Evolutionary conservation across 306 rosid species (phyloP), one percentile per base, ranked within the genome.

Genomic region (Abrus pulchellus): DNA sequence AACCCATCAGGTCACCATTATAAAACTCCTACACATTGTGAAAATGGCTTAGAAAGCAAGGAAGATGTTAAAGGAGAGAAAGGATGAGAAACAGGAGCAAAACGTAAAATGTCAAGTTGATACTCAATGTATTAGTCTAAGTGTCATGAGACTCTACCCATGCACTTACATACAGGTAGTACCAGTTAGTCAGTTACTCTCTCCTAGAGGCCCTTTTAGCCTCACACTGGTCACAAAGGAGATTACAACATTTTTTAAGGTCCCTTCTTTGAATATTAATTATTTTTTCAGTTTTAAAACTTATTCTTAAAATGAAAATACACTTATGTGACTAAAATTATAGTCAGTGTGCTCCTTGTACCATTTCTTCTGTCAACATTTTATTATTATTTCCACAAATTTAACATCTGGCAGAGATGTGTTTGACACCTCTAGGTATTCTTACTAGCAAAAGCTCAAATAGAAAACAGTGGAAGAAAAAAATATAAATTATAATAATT

Each of bases 1-100:
- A 93, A 57, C 89, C 83, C 67, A 33, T 55, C 73, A 95, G 91
- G 88, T 95, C 99, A 29, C 98, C 99, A 62, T 87, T 87, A 83
- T 90, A 91, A 75, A 84, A 95, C 44, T 87, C 93, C 99, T 95
- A 83, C 74, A 80, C 49, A 76, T 44, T 6, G 33, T 78, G 76
- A 84, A 80, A 84, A 62, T 63, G 27, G 43, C 28, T 74, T n/a
- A 69, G 68, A 74, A 78, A 53, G 60, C 74, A 72, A 30, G 56
- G 76, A 13, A 65, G n/a, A 48, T 44, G 9, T 27, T 49, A 74
- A 55, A 47, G 72, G 53, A 47, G 78, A 54, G 33, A 64, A 48
- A 74, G 72, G 64, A 34, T 34, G 68, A 65, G 77, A 20, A 3
- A 8, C 8, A 14, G 61, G 76, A 76, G 57, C 7, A 44, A n/a